Conservation (phyloP, 148 eudicot species). For the Heliosperma pusillum region DNA sequence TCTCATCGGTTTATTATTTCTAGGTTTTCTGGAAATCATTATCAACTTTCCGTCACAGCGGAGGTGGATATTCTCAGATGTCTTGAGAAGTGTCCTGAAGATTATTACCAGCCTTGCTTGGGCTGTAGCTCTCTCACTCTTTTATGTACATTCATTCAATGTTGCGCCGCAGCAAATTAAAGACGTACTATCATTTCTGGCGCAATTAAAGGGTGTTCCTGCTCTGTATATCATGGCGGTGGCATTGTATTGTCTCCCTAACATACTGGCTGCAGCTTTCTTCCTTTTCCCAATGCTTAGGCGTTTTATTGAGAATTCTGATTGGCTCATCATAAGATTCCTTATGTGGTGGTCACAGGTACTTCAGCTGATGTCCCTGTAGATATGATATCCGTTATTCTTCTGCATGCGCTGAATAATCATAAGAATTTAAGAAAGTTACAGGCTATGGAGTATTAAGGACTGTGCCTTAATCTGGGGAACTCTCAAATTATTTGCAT, state of each 20-base stretch:
- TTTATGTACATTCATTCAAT: slow-evolving; percentile 54
- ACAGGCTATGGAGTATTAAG: background rate
- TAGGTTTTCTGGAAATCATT: slow-evolving; percentile 76
- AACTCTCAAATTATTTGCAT: background rate
- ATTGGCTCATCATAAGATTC: slow-evolving; percentile 83
- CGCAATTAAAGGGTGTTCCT: slow-evolving; percentile 64
- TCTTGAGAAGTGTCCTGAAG: slow-evolving; percentile 70
- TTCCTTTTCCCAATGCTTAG: slow-evolving; percentile 91
- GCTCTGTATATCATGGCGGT: slow-evolving; percentile 73
- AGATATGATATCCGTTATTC: background rate
- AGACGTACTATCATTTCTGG: slow-evolving; percentile 45
- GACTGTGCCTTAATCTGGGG: background rate
- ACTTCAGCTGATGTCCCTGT: slow-evolving; percentile 20
- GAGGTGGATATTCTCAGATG: slow-evolving; percentile 70
- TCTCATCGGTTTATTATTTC: slow-evolving; percentile 11
- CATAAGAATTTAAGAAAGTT: background rate
- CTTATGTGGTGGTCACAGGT: slow-evolving; percentile 99
- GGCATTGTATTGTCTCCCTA: slow-evolving; percentile 71
- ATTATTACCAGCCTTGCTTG: slow-evolving; percentile 70
- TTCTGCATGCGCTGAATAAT: background rate
- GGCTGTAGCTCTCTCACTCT: slow-evolving; percentile 75
- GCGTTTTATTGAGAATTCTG: slow-evolving; percentile 94
- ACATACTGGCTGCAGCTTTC: slow-evolving; percentile 61
- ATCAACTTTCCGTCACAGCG: slow-evolving; percentile 77
- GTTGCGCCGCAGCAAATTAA: slow-evolving; percentile 44